Conservation (phyloP, 1,284 basidiomycete genomes). For the Papiliotrema terrestris region DNA sequence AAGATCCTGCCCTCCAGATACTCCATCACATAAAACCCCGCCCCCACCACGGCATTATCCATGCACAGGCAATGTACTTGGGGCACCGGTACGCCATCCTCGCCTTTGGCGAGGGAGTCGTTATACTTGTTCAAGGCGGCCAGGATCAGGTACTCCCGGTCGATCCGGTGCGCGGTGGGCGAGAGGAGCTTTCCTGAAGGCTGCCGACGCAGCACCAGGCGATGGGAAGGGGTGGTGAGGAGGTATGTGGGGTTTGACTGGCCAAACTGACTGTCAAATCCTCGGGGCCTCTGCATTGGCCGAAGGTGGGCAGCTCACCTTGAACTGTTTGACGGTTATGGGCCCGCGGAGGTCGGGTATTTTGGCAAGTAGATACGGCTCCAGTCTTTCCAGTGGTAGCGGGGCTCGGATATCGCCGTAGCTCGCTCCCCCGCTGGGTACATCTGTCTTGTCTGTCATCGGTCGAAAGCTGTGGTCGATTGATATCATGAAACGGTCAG, state of each 20-base stretch:
- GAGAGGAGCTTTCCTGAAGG: constrained; percentile 84
- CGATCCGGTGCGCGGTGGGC: constrained; percentile 87
- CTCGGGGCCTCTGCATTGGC: background rate
- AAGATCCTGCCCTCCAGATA: constrained; percentile 91
- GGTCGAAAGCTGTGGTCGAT: no score
- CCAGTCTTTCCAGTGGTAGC: constrained; percentile 65
- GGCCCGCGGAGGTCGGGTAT: constrained; percentile 63
- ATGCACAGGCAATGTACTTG: constrained; percentile 79
- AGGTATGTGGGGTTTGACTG: constrained; percentile 93
- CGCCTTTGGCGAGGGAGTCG: constrained; percentile 21
- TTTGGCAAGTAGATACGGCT: constrained; percentile 62
- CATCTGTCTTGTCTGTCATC: no score
- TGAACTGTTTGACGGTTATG: constrained; percentile 84
- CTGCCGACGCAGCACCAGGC: constrained; percentile 79
- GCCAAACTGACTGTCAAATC: constrained; percentile 59
- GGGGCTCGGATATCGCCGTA: constrained; percentile 57
- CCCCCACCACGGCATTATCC: constrained; percentile 72
- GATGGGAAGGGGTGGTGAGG: constrained; percentile 13
- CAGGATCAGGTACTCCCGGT: constrained; percentile 83
- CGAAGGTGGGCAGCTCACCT: constrained; percentile 55
- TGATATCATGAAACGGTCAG: no score
- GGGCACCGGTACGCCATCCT: constrained; percentile 70
- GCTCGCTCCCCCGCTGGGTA: background rate
- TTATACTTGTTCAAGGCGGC: constrained; percentile 72
- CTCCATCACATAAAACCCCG: constrained; percentile 94